Evolutionary conservation across 345 rosid species (phyloP).

Genomic region (Conringia planisiliqua): DNA sequence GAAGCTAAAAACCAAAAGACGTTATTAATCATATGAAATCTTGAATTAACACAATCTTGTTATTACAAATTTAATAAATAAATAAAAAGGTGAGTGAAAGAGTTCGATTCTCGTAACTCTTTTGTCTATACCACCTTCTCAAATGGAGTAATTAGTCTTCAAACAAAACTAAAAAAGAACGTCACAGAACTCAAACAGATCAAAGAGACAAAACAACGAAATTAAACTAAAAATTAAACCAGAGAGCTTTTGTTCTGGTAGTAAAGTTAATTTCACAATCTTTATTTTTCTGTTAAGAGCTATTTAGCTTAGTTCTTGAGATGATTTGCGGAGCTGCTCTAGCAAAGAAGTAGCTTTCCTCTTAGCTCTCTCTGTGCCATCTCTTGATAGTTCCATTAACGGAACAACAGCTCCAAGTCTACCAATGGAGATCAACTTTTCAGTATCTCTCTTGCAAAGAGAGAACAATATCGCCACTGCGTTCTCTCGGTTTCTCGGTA

Average conservation of each 20-base stretch:
- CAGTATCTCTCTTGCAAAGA: slow-evolving; percentile 80
- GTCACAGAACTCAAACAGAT: neutral
- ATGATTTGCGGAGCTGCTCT: slow-evolving; percentile 58
- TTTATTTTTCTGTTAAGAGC: neutral
- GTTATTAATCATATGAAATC: slow-evolving; percentile 2
- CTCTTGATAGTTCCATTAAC: slow-evolving; percentile 68
- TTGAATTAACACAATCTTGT: neutral
- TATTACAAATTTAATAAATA: neutral
- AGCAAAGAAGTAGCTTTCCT: slow-evolving; percentile 72
- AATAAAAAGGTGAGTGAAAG: slow-evolving; percentile 18
- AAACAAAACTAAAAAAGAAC: neutral
- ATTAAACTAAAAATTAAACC: neutral
- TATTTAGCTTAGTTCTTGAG: slow-evolving; percentile 36
- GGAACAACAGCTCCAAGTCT: slow-evolving; percentile 84
- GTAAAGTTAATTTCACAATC: neutral
- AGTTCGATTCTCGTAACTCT: slow-evolving; percentile 33
- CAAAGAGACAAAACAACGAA: neutral
- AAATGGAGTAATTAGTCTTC: slow-evolving; percentile 7
- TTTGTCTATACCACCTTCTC: neutral
- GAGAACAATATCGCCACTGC: slow-evolving; percentile 80
- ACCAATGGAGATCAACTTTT: slow-evolving; percentile 56
- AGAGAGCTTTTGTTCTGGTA: neutral
- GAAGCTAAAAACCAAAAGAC: neutral
- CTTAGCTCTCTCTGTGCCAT: slow-evolving; percentile 91
- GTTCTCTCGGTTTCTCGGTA: slow-evolving; percentile 74